Percentiles rank a stretch among this genome's conserved stretches.
phyloP scores from a whole-genome alignment of 2,329 filamentous ascomycete genomes.

The Sporothrix euskadiensis region DNA sequence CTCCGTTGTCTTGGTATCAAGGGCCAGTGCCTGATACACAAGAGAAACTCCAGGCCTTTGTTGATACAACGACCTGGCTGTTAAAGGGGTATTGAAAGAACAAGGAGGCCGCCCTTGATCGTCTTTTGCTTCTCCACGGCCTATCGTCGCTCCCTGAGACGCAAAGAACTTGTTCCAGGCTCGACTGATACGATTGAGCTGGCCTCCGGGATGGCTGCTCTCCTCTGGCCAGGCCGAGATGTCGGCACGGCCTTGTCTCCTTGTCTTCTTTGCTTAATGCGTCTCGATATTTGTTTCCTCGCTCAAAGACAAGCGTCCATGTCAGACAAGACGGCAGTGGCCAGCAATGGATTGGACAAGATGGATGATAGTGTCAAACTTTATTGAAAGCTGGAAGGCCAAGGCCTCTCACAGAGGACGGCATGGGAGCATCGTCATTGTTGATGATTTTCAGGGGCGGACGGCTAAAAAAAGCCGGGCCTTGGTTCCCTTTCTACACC shows the following conservation, averaged over 20 bases:
- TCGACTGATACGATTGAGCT: neutral
- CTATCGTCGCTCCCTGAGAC: neutral
- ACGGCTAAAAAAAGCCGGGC: neutral
- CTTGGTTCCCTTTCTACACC: neutral
- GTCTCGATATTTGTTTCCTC: too few relatives aligned
- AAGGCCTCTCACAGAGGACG: neutral
- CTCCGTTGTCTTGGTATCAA: constrained; percentile 7
- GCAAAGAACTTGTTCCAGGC: neutral
- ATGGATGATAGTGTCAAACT: neutral
- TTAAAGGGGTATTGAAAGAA: neutral
- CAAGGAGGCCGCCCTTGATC: neutral
- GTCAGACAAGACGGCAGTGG: neutral
- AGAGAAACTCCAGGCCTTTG: neutral
- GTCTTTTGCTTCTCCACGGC: neutral
- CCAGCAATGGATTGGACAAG: neutral
- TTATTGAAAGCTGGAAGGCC: too few relatives aligned
- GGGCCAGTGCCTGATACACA: neutral
- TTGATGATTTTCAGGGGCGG: constrained; percentile 9
- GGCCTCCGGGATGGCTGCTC: neutral
- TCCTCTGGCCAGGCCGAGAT: neutral
- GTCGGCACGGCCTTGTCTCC: neutral
- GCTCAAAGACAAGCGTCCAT: neutral
- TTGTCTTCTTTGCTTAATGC: neutral
- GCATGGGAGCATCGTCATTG: neutral
- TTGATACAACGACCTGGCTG: neutral